Evolutionary conservation across 495 filamentous ascomycete species (phyloP).

Genomic region (Aspergillus diversus): DNA sequence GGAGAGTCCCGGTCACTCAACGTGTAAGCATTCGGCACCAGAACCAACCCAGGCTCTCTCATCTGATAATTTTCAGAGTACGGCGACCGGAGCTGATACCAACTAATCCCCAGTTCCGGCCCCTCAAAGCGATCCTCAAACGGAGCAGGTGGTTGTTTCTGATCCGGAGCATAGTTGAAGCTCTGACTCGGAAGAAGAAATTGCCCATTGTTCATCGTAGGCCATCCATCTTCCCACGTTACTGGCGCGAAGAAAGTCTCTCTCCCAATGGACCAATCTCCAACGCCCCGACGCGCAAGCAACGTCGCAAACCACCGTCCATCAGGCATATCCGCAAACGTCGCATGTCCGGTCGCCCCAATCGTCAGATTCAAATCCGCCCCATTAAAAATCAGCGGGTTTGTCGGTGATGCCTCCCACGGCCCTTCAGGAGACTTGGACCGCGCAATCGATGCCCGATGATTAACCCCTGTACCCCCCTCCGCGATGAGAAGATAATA

Average conservation of each 20-base stretch:
- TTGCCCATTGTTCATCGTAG: not conserved
- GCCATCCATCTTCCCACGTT: constrained; percentile 6
- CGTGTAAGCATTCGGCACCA: not conserved
- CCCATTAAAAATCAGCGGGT: constrained; percentile 5
- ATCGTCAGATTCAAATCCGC: constrained; percentile 4
- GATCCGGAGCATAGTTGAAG: not conserved
- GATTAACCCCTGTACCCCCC: not conserved
- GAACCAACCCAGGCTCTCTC: not conserved
- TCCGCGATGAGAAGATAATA: constrained; percentile 3
- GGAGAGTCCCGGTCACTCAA: constrained; percentile 5
- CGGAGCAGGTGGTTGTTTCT: not conserved
- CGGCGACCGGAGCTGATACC: constrained; percentile 5
- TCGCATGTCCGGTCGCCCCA: constrained; percentile 3
- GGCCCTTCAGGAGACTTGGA: not conserved
- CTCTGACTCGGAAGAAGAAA: not conserved
- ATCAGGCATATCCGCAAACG: not conserved
- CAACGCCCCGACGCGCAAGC: constrained; percentile 2
- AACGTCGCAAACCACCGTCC: not conserved
- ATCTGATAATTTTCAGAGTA: not conserved
- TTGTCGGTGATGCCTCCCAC: not conserved
- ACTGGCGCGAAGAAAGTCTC: constrained; percentile 1
- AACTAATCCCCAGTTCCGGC: not conserved
- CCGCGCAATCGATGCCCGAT: not conserved
- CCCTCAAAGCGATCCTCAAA: constrained; percentile 1
- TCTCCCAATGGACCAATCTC: not conserved